Evolutionary conservation across 495 filamentous ascomycete genomes (phyloP), one percentile per base, ranked within the genome.

Genomic region (Aspergillus bertholletiae): DNA sequence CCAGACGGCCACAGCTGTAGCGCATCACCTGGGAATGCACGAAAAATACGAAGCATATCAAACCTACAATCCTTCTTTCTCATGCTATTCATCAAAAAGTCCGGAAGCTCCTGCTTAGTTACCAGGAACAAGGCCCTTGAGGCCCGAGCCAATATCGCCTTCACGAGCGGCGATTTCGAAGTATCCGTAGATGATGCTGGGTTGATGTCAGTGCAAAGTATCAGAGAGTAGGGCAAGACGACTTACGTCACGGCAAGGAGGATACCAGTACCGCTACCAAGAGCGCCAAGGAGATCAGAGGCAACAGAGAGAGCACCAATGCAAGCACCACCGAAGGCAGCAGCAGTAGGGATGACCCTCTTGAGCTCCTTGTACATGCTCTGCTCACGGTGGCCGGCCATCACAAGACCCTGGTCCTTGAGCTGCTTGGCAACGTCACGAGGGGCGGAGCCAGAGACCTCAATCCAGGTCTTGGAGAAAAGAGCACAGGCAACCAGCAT

Each of bases 291-390:
- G 48, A 99, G 86, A 77, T 99, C 95, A 64, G 89, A 95, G 60
- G 88, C 86, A 67, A 99, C 92, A 28, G 92, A 96, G 32, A 99
- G 83, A 62, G 88, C 95, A 74, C 95, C 95, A 82, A 99, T 99
- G 81, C 92, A 97, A 56, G 95, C 95, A 78, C 95, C 95, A 75
- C 95, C 95, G 63, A 99, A 99, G 55, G 95, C 94, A 58, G 95
- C 95, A 51, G 95, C 95, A 41, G 93, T 96, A 54, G 95, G 95
- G 56, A 99, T 99, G 62, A 99, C 91, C 62, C 95, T 85, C 88
- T 99, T 99, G 51, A 99, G 82, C 71, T 99, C 95, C 84, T 94
- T 96, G 84, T 99, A 99, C 95, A 97, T 97, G 82, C 89, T 95
- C 82, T 97, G 92, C 76, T 99, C 95, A 76, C 95, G 86, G 77